A percentile compares a stretch with the other conserved stretches of the same genome.
These are phyloP conservation scores for Scheffersomyces coipomensis DNA, from an alignment of 805 yeast species.

Conservation along the genomic window DNA sequence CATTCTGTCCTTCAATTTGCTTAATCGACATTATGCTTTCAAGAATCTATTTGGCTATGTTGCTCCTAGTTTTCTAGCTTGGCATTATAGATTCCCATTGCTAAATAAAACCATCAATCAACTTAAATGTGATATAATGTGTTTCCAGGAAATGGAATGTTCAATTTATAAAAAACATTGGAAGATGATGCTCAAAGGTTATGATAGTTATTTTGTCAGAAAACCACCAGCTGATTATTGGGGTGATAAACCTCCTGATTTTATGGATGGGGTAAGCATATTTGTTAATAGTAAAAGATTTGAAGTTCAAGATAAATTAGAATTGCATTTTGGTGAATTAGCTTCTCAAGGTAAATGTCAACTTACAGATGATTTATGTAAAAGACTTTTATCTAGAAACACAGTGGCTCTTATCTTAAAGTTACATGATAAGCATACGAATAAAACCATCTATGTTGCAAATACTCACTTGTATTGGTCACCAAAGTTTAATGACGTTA, in stretches of 20 bases:
- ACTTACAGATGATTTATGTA: conserved; percentile 28
- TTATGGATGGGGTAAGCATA: conserved; percentile 61
- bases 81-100: conserved; percentile 47
- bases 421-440: conserved; percentile 42
- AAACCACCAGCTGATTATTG: conserved; percentile 56
- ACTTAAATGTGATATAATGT: conserved; percentile 56
- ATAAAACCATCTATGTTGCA: conserved; percentile 43
- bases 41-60: conserved; percentile 53
- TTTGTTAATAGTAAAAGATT: conserved; percentile 51
- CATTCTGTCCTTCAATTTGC: conserved; percentile 44
- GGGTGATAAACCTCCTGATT: conserved; percentile 35
- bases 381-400: conserved; percentile 45
- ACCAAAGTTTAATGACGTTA: conserved; percentile 50
- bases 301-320: conserved; percentile 30
- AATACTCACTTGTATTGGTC: conserved; percentile 64
- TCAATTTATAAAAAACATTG: conserved; percentile 39
- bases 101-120: conserved; percentile 26
- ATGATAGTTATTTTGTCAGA: conserved; percentile 45
- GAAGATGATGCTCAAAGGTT: conserved; percentile 33
- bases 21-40: conserved; percentile 62
- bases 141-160: conserved; percentile 54
- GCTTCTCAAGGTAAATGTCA: conserved; percentile 25
- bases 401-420: conserved; percentile 57
- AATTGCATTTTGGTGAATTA: conserved; percentile 28
- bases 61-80: conserved; percentile 43